phyloP scores from a whole-genome alignment of 768 basidiomycete genomes.

The Lyophyllum shimeji region DNA sequence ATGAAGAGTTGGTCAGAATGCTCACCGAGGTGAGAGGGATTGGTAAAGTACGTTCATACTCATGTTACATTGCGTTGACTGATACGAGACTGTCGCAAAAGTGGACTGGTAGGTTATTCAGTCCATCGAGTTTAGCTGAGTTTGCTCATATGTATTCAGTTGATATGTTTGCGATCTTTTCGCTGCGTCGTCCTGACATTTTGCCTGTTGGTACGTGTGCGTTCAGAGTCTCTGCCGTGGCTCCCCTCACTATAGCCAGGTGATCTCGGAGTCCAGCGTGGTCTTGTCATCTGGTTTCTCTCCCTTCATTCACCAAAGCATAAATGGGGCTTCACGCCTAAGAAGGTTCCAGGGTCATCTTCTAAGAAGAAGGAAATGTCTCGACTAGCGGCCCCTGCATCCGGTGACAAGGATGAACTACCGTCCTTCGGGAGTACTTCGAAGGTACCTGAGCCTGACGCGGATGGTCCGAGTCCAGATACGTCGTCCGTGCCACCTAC shows the following conservation, averaged over 20 bases:
- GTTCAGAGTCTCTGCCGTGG: neutral
- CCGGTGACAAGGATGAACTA: slow-evolving; percentile 32
- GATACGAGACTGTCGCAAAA: slow-evolving; percentile 20
- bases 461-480: slow-evolving; percentile 17
- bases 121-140: neutral
- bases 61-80: neutral
- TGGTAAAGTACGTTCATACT: slow-evolving; percentile 52
- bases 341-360: slow-evolving; percentile 36
- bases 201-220: slow-evolving; percentile 42
- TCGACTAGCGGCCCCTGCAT: slow-evolving; percentile 5
- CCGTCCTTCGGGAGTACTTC: slow-evolving; percentile 23
- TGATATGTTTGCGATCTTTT: slow-evolving; percentile 94
- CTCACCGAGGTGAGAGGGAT: slow-evolving; percentile 80
- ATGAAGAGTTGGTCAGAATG: slow-evolving; percentile 75
- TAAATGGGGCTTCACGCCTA: slow-evolving; percentile 47
- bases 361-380: slow-evolving; percentile 6
- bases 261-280: slow-evolving; percentile 83
- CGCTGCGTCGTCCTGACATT: slow-evolving; percentile 80
- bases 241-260: slow-evolving; percentile 37
- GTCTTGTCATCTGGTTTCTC: slow-evolving; percentile 67
- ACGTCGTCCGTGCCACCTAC: slow-evolving; percentile 35
- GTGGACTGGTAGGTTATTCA: slow-evolving; percentile 57
- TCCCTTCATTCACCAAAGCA: slow-evolving; percentile 56
- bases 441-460: neutral
- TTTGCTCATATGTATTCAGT: slow-evolving; percentile 38